phyloP scores from a whole-genome alignment of 2,329 filamentous ascomycete genomes.

The Volutella citrinella region DNA sequence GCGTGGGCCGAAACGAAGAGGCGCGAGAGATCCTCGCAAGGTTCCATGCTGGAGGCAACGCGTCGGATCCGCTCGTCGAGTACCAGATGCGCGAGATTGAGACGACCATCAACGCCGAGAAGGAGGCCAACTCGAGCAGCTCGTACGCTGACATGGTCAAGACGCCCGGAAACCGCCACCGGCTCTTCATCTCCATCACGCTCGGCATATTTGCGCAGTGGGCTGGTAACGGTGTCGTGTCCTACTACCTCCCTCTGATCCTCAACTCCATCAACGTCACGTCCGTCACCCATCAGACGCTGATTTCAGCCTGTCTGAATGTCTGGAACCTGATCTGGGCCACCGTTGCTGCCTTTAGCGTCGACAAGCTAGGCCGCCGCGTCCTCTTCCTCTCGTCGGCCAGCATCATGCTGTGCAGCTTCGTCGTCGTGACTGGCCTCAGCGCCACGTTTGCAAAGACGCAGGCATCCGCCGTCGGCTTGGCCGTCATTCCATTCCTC shows the following conservation, averaged over 20 bases:
- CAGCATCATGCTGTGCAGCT: constrained; percentile 34
- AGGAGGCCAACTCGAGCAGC: constrained; percentile 11
- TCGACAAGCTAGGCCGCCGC: constrained; percentile 39
- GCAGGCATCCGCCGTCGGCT: constrained; percentile 31
- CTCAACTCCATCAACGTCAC: constrained; percentile 36
- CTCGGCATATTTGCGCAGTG: constrained; percentile 31
- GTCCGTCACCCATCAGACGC: constrained; percentile 33
- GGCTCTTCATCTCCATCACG: constrained; percentile 16
- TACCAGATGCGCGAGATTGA: constrained; percentile 39
- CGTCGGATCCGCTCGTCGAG: constrained; percentile 32
- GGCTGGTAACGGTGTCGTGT: constrained; percentile 30
- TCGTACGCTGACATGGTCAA: constrained; percentile 15
- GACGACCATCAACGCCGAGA: constrained; percentile 30
- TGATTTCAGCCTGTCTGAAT: constrained; percentile 40
- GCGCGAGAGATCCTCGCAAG: constrained; percentile 34
- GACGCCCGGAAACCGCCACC: constrained; percentile 17
- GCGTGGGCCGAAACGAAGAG: constrained; percentile 29
- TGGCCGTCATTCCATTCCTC: constrained; percentile 45
- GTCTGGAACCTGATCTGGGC: constrained; percentile 37
- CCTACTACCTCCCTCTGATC: constrained; percentile 38
- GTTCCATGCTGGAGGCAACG: constrained; percentile 39
- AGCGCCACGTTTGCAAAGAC: constrained; percentile 29
- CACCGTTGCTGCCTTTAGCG: constrained; percentile 31
- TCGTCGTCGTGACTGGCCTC: constrained; percentile 37
- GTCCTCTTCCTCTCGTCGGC: constrained; percentile 36